Evolutionary conservation across 345 rosid genomes (phyloP).

Genomic region (Eucalyptus albens): DNA sequence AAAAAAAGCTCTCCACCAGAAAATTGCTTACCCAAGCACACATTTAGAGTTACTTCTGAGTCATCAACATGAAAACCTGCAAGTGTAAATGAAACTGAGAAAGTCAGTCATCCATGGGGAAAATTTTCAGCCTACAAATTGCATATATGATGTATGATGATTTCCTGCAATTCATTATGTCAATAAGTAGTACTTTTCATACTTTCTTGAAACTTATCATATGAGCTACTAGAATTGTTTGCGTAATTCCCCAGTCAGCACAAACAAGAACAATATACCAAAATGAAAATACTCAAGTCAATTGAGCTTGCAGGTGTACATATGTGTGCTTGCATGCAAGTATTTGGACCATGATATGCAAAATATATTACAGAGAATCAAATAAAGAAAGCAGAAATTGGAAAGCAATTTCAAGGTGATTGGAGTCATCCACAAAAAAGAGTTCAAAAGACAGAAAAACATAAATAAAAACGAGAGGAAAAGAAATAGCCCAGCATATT

Average conservation of each 20-base stretch:
- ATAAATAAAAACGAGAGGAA: not conserved
- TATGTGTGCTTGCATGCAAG: not conserved
- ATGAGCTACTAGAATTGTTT: not conserved
- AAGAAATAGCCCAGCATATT: not conserved
- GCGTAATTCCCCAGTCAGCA: not conserved
- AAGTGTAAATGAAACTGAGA: not conserved
- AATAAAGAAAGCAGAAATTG: not conserved
- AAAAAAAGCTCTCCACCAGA: conserved; percentile 86
- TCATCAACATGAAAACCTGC: conserved; percentile 97
- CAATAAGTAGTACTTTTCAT: not conserved
- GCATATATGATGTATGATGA: not conserved
- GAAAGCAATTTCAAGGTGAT: not conserved
- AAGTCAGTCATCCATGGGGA: not conserved
- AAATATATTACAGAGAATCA: not conserved
- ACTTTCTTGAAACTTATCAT: not conserved
- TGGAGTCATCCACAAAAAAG: not conserved
- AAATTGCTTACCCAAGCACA: conserved; percentile 90
- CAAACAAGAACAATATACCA: not conserved
- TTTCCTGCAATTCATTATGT: not conserved
- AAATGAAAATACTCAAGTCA: not conserved
- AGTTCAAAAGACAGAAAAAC: not conserved
- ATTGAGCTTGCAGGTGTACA: not conserved
- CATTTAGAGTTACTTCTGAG: conserved; percentile 86
- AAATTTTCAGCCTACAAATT: not conserved
- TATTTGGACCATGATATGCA: not conserved